A percentile compares a stretch with the other conserved stretches of the same genome.
These are phyloP conservation scores for Microsporum canis DNA, from an alignment of 2,329 filamentous ascomycete species.

Conservation along the genomic window DNA sequence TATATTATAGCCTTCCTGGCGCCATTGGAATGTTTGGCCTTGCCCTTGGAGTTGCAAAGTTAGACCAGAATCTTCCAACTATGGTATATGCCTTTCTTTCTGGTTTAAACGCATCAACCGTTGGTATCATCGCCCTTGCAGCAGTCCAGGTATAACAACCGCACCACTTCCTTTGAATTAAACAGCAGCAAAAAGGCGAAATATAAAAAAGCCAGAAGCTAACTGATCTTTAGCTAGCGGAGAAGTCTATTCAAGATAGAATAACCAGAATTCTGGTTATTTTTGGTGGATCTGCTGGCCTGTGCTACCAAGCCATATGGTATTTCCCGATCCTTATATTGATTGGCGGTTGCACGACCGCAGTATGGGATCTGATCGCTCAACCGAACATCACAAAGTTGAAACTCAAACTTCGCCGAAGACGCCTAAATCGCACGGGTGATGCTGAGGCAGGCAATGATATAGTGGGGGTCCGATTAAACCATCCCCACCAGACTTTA, in stretches of 20 bases:
- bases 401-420: constrained; percentile 16
- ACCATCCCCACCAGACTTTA: constrained; percentile 3
- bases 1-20: constrained; percentile 48
- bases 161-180: not conserved
- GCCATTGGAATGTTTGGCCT: constrained; percentile 60
- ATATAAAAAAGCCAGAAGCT: not conserved
- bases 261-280: constrained; percentile 55
- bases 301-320: constrained; percentile 63
- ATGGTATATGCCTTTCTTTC: constrained; percentile 59
- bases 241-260: constrained; percentile 56
- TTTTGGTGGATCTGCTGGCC: constrained; percentile 49
- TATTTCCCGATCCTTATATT: constrained; percentile 59
- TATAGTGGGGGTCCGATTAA: constrained; percentile 6
- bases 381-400: constrained; percentile 34
- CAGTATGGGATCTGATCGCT: constrained; percentile 48
- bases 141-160: constrained; percentile 41
- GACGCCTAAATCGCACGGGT: constrained; percentile 8
- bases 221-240: constrained; percentile 41
- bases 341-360: constrained; percentile 41
- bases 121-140: constrained; percentile 60
- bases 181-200: not conserved
- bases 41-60: constrained; percentile 51
- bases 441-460: constrained; percentile 12
- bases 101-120: constrained; percentile 59
- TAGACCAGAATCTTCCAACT: constrained; percentile 47